Conservation (phyloP, 2,329 filamentous ascomycete species). For the Fusarium nurragi region DNA sequence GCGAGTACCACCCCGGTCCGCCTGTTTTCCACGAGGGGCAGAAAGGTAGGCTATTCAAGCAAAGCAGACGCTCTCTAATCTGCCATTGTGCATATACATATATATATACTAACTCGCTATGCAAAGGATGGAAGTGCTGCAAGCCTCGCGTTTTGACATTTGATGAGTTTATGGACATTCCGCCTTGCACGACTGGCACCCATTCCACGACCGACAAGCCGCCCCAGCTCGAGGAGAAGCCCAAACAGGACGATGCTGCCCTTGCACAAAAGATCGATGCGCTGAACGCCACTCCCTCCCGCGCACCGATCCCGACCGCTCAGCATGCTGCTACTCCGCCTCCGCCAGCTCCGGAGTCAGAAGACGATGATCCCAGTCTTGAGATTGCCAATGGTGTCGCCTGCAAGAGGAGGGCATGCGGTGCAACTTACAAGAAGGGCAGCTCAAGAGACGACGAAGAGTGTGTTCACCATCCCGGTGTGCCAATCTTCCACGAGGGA, state of each 20-base stretch:
- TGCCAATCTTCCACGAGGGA: conserved; percentile 95
- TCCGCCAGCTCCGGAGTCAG: conserved; percentile 76
- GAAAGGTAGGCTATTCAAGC: conserved; percentile 73
- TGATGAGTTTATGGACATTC: conserved; percentile 94
- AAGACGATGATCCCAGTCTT: conserved; percentile 83
- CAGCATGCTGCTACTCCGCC: conserved; percentile 63
- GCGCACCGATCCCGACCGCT: conserved; percentile 52
- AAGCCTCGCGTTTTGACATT: conserved; percentile 96
- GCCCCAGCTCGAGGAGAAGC: conserved; percentile 69
- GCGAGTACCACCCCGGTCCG: conserved; percentile 91
- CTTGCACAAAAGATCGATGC: conserved; percentile 62
- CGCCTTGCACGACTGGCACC: conserved; percentile 90
- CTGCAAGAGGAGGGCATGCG: conserved; percentile 83
- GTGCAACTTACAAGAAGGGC: conserved; percentile 69
- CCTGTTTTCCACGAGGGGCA: conserved; percentile 98
- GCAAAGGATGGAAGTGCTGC: conserved; percentile 97
- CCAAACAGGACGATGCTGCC: conserved; percentile 54
- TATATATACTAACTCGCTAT: background rate
- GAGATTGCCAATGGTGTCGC: conserved; percentile 77
- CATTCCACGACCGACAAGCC: conserved; percentile 86
- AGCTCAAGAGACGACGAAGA: conserved; percentile 72
- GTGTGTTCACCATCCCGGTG: conserved; percentile 89
- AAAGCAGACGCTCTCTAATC: background rate
- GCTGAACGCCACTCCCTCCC: conserved; percentile 58
- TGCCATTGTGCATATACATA: background rate